Base-by-base conservation (phyloP, 768 basidiomycete genomes). In the Pisolithus tinctorius region DNA sequence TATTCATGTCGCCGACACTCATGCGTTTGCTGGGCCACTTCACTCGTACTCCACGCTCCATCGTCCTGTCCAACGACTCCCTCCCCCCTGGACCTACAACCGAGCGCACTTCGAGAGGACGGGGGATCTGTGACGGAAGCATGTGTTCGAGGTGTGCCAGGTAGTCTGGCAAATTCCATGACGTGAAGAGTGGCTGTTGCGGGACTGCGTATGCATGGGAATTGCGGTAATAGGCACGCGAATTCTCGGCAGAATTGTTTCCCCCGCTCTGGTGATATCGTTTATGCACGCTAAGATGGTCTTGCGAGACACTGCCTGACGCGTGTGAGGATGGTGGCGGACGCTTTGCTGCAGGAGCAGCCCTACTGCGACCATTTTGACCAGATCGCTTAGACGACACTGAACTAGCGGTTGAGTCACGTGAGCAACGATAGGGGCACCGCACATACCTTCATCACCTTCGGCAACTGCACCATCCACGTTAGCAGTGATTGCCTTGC, bases 1-100 rank as follows among this genome's bases (percentile, higher is more conserved):
- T 96, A 67, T 92, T 89, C 92, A 98, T 95, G 66, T 97, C 95
- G 17, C 84, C 87, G n/a, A 95, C 86, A 58, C 93, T 96, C 81
- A 85, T 93, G 47, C 95, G 79, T 70, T 94, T 93, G 57, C 83
- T 82, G 1, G 94, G 95, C 86, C 91, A 98, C 60, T 90, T 87
- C 51, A 96, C 86, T 66, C 90, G 86, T 13, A 90, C 87, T 8
- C 88, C 88, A 44, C 88, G 74, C 63, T 91, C 85, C 64, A 78
- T 74, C 8, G 77, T 81, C 57, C 75, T 73, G 50, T 85, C 84
- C n/a, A 74, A 58, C 48, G 79, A 78, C 47, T 80, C 82, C 37
- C 77, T 74, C 38, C 77, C 69, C 1, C 66, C 71, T 14, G 65
- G 60, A 43, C 69, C 70, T 8, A 72, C 55, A 13, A 74, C 77